Evolutionary conservation across 2,329 filamentous ascomycete genomes (phyloP).

Genomic region (Tolypocladium capitatum): DNA sequence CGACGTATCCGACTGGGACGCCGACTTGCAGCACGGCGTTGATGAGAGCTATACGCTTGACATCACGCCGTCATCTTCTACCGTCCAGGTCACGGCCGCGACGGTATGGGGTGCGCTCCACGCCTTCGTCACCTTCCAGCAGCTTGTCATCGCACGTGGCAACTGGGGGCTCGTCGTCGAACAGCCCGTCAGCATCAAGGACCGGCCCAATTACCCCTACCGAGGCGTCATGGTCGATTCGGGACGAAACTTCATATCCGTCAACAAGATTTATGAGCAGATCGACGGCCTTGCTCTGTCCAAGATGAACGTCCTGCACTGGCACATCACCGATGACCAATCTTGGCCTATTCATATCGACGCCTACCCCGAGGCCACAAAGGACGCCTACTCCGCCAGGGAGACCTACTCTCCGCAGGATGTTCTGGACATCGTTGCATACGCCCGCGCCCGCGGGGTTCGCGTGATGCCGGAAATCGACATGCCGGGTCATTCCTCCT

Average conservation of each 20-base stretch:
- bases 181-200: constrained; percentile 36
- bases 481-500: constrained; percentile 41
- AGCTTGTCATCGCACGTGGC: constrained; percentile 36
- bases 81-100: constrained; percentile 31
- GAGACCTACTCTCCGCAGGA: constrained; percentile 30
- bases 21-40: constrained; percentile 39
- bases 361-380: constrained; percentile 35
- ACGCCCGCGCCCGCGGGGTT: constrained; percentile 38
- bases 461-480: constrained; percentile 43
- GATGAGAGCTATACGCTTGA: constrained; percentile 42
- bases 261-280: constrained; percentile 38
- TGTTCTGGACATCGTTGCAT: constrained; percentile 30
- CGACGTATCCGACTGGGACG: constrained; percentile 27
- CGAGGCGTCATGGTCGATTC: constrained; percentile 42
- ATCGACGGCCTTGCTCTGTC: constrained; percentile 40
- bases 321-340: constrained; percentile 42
- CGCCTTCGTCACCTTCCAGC: constrained; percentile 43
- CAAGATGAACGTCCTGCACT: constrained; percentile 44
- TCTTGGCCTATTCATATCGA: constrained; percentile 40
- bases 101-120: constrained; percentile 42
- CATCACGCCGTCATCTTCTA: constrained; percentile 23
- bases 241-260: constrained; percentile 39
- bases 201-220: constrained; percentile 37
- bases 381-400: constrained; percentile 37
- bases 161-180: constrained; percentile 32